Evolutionary conservation across 1,284 basidiomycete genomes (phyloP).

Genomic region (Amylostereum areolatum): DNA sequence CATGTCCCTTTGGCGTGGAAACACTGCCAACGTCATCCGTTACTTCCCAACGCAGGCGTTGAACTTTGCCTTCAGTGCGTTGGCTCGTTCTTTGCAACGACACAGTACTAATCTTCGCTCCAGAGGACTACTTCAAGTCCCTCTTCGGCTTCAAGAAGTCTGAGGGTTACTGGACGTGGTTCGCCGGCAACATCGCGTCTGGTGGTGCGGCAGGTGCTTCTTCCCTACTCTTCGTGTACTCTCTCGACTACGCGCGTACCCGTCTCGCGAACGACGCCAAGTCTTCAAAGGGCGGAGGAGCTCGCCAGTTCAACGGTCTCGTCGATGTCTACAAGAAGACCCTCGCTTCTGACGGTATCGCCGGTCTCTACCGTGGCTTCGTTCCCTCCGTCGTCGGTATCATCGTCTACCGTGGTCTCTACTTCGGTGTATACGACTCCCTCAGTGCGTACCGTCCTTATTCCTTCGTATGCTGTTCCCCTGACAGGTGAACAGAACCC

Average conservation of each 20-base stretch:
- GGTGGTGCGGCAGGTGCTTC: slow-evolving; percentile 97
- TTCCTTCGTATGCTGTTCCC: slow-evolving; percentile 1
- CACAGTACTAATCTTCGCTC: slow-evolving; percentile 10
- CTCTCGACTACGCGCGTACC: slow-evolving; percentile 95
- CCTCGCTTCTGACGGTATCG: slow-evolving; percentile 82
- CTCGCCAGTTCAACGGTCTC: slow-evolving; percentile 93
- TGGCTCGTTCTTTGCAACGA: slow-evolving; percentile 16
- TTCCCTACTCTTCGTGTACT: slow-evolving; percentile 96
- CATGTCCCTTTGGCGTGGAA: slow-evolving; percentile 90
- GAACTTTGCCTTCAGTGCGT: slow-evolving; percentile 92
- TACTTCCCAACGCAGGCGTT: slow-evolving; percentile 97
- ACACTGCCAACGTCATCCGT: slow-evolving; percentile 97
- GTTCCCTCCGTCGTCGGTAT: slow-evolving; percentile 93
- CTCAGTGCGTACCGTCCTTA: slow-evolving; percentile 53
- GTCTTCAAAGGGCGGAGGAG: slow-evolving; percentile 85
- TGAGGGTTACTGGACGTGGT: slow-evolving; percentile 89
- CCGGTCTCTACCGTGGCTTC: slow-evolving; percentile 93
- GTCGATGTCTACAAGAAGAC: slow-evolving; percentile 95
- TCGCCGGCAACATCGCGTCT: slow-evolving; percentile 89
- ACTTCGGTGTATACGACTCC: slow-evolving; percentile 94
- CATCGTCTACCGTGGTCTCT: slow-evolving; percentile 94
- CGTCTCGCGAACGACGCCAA: slow-evolving; percentile 97
- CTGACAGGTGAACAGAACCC: slow-evolving; percentile 54
- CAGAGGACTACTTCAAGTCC: slow-evolving; percentile 97
- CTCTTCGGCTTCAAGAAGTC: slow-evolving; percentile 88